phyloP scores from a whole-genome alignment of 1,284 basidiomycete species.

The Puccinia horiana region DNA sequence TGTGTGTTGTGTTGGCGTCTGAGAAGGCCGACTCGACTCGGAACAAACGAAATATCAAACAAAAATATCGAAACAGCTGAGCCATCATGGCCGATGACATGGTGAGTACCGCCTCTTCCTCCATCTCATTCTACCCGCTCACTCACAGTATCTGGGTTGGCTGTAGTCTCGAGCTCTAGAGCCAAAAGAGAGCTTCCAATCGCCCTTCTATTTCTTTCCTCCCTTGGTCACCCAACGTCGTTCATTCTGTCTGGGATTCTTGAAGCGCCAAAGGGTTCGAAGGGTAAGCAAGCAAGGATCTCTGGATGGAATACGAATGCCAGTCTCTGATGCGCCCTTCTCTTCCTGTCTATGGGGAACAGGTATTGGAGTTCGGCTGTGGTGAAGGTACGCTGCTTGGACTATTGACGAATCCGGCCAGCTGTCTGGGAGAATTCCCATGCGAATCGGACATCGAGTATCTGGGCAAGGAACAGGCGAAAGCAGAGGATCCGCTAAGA shows the following conservation, averaged over 20 bases:
- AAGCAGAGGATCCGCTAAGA: neutral
- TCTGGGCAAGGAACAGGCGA: neutral
- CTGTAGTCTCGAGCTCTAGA: neutral
- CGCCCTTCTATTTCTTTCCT: conserved; percentile 34
- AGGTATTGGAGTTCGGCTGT: conserved; percentile 43
- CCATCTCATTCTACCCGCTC: neutral
- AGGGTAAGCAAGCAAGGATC: conserved; percentile 21
- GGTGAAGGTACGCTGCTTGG: conserved; percentile 36
- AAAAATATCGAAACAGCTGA: too few species aligned
- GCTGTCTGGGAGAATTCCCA: conserved; percentile 17
- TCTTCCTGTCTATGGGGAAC: too few species aligned
- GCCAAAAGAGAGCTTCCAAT: neutral
- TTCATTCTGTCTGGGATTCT: conserved; percentile 28
- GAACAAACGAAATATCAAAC: too few species aligned
- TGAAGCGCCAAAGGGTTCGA: conserved; percentile 32
- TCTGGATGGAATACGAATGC: too few species aligned
- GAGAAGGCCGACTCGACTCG: too few species aligned
- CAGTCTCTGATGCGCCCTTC: too few species aligned
- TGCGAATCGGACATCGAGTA: neutral
- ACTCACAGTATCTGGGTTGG: neutral
- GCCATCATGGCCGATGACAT: neutral
- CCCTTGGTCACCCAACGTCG: conserved; percentile 23
- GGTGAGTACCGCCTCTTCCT: neutral
- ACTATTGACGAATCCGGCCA: conserved; percentile 19
- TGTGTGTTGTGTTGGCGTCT: too few species aligned